Conservation (phyloP, 768 basidiomycete species). For the Auriscalpium orientale region DNA sequence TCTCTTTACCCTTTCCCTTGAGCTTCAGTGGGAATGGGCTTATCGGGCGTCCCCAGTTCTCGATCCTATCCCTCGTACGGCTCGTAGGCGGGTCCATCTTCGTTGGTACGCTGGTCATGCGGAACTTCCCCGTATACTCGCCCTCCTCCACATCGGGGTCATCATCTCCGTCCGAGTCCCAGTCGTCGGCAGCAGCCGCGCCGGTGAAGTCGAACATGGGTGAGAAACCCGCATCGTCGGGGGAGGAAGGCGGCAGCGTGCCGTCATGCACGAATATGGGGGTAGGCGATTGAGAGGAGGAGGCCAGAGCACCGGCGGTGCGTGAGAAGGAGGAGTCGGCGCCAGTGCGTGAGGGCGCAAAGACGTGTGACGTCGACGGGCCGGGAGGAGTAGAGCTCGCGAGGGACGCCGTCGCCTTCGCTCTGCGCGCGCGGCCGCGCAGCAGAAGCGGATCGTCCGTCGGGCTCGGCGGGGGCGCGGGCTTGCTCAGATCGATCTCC, state of each 20-base stretch:
- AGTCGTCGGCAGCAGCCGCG: conserved; percentile 3
- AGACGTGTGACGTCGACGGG: not conserved
- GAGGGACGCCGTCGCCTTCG: conserved; percentile 20
- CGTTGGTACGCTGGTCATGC: conserved; percentile 45
- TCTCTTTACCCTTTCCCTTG: conserved; percentile 13
- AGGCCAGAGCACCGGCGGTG: not conserved
- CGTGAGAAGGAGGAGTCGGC: conserved; percentile 11
- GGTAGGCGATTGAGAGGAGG: conserved; percentile 2
- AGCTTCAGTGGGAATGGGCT: conserved; percentile 49
- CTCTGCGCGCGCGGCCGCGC: conserved; percentile 30
- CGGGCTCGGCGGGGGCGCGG: conserved; percentile 65
- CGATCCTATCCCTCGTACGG: conserved; percentile 39
- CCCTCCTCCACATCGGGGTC: conserved; percentile 36
- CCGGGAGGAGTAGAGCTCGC: conserved; percentile 26
- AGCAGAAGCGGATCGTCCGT: conserved; percentile 70
- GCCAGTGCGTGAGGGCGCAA: conserved; percentile 9
- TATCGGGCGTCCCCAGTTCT: conserved; percentile 61
- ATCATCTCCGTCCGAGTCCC: conserved; percentile 17
- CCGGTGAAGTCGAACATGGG: conserved; percentile 18
- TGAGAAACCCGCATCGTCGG: conserved; percentile 4
- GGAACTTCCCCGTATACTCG: conserved; percentile 64
- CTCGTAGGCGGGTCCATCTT: conserved; percentile 63
- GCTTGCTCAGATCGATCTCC: conserved; percentile 47
- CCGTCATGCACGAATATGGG: conserved; percentile 13
- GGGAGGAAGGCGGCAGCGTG: conserved; percentile 4